These are phyloP conservation scores for Clonostachys solani DNA, from an alignment of 2,329 filamentous ascomycete species.

Conservation along the genomic window DNA sequence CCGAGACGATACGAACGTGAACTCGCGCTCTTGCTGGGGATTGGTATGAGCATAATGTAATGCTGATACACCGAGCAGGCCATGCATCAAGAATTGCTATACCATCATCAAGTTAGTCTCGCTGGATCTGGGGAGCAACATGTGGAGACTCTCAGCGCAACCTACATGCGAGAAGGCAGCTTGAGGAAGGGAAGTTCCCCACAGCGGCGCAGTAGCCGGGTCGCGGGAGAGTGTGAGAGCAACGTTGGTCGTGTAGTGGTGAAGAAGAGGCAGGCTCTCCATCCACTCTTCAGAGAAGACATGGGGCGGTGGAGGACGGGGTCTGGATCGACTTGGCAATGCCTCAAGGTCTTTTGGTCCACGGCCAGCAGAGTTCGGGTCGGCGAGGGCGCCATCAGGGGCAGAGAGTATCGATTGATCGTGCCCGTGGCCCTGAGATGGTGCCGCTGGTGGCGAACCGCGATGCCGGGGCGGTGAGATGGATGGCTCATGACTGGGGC, in stretches of 20 bases:
- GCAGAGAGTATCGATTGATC: no score
- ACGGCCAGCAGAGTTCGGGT: no score
- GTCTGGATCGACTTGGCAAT: no score
- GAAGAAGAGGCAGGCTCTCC: conserved; percentile 3
- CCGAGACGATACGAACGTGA: conserved; percentile 6
- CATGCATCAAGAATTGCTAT: conserved; percentile 12
- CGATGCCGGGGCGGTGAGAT: no score
- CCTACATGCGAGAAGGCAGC: neutral
- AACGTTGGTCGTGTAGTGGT: conserved; percentile 3
- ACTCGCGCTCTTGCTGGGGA: conserved; percentile 5
- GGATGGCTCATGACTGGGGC: no score
- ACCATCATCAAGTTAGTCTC: neutral
- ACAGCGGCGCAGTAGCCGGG: conserved; percentile 4
- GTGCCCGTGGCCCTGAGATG: no score
- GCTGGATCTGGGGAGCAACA: neutral
- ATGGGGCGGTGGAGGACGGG: no score
- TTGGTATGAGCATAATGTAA: conserved; percentile 8
- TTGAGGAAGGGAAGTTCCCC: conserved; percentile 2
- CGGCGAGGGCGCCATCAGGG: no score
- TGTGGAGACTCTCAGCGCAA: no score
- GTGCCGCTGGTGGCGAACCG: no score
- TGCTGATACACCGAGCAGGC: conserved; percentile 9
- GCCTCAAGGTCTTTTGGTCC: no score
- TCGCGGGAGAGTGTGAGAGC: conserved; percentile 1
- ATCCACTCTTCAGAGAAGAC: no score